These are phyloP conservation scores for Aegilops speltoides DNA, from an alignment of 176 grass and related monocot genomes.

Conservation along the genomic window DNA sequence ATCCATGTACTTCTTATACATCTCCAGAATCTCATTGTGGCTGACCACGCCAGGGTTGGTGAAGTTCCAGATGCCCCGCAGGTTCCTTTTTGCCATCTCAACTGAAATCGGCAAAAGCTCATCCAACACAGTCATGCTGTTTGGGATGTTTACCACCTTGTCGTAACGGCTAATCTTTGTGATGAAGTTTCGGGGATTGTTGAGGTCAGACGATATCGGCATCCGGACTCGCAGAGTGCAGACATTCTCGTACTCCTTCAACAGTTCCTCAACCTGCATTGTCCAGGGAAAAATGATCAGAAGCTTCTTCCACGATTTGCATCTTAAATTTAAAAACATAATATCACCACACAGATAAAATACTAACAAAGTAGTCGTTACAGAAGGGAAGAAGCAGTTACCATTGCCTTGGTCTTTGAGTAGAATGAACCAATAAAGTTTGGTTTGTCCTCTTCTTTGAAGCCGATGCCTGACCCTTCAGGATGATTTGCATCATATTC, in stretches of 20 bases:
- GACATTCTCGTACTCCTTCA: constrained; percentile 76
- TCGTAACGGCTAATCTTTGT: constrained; percentile 78
- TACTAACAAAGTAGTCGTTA: neutral
- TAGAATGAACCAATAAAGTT: constrained; percentile 81
- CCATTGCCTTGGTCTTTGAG: constrained; percentile 85
- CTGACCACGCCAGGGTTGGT: constrained; percentile 71
- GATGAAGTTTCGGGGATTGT: constrained; percentile 79
- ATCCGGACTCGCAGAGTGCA: constrained; percentile 71
- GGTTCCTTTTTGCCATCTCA: constrained; percentile 73
- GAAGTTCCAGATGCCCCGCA: constrained; percentile 79
- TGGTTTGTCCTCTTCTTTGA: constrained; percentile 78
- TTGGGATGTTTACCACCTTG: constrained; percentile 82
- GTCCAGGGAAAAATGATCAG: constrained; percentile 12
- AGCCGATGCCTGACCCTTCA: constrained; percentile 72
- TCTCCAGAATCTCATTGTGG: constrained; percentile 82
- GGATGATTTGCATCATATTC: constrained; percentile 68
- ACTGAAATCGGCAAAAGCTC: constrained; percentile 80
- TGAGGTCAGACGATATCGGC: constrained; percentile 80
- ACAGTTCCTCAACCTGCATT: constrained; percentile 72
- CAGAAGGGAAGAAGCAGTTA: constrained; percentile 29
- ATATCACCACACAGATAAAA: neutral
- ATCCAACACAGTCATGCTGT: constrained; percentile 82
- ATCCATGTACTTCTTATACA: constrained; percentile 66
- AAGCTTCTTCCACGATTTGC: neutral
- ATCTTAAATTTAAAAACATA: neutral